Conservation (phyloP, 2,329 filamentous ascomycete species). For the Cladosporium cucumerinum region DNA sequence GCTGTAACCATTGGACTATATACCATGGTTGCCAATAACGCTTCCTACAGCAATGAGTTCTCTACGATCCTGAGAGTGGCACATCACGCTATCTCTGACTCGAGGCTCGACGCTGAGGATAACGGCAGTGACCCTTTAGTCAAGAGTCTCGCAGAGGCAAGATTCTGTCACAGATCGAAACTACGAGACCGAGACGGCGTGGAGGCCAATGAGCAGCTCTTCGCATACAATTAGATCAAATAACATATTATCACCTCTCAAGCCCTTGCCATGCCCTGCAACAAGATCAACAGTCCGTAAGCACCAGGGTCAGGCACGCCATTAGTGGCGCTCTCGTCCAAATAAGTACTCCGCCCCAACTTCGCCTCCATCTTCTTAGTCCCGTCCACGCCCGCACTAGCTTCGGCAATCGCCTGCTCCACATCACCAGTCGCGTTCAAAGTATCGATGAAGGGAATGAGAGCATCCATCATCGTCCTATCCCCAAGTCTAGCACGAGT, state of each 20-base stretch:
- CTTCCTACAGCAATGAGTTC: too few relatives aligned
- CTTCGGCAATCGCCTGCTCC: slow-evolving; percentile 26
- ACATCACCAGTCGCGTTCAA: slow-evolving; percentile 24
- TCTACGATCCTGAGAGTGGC: too few relatives aligned
- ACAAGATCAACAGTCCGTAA: slow-evolving; percentile 36
- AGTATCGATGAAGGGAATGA: slow-evolving; percentile 35
- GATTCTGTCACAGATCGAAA: too few relatives aligned
- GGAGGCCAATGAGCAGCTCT: too few relatives aligned
- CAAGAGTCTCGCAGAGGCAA: too few relatives aligned
- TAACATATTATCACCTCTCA: neutral
- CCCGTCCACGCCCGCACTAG: slow-evolving; percentile 32
- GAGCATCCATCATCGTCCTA: slow-evolving; percentile 37
- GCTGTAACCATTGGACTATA: too few relatives aligned
- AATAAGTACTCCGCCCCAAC: slow-evolving; percentile 35
- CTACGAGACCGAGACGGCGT: too few relatives aligned
- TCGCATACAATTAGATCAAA: too few relatives aligned
- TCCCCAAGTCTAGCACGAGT: slow-evolving; percentile 34
- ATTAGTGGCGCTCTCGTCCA: slow-evolving; percentile 36
- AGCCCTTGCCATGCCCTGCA: slow-evolving; percentile 31
- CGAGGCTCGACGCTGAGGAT: too few relatives aligned
- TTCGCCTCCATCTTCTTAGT: slow-evolving; percentile 37
- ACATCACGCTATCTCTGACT: too few relatives aligned
- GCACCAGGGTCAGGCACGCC: slow-evolving; percentile 38
- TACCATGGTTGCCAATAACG: too few relatives aligned
- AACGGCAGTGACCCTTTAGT: too few relatives aligned